Base-by-base conservation (phyloP, 495 filamentous ascomycete species). In the Hypomontagnella monticulosa region DNA sequence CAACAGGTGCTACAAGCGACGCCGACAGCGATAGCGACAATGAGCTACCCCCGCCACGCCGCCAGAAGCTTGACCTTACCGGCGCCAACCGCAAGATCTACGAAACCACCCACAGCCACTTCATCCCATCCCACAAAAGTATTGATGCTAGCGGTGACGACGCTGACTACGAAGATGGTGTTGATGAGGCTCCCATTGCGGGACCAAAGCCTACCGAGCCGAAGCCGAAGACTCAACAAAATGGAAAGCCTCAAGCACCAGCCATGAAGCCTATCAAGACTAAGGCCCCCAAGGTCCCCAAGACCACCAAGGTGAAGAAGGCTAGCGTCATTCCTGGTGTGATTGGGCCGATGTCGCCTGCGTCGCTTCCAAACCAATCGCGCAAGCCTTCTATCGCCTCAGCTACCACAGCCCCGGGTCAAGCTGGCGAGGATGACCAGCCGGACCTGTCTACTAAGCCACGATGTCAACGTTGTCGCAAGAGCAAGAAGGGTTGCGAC, bases 401-500 rank as follows among this genome's bases (percentile, higher is more conserved):
- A 9, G 85, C 88, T 19, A 84, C 87, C 4, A 89, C 90, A 15
- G 82, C 85, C 10, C 79, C 89, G 54, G 86, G 87, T 62, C 84
- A 85, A 63, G 60, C 67, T 9, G 87, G 93, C 47, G 90, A 86
- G 44, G 87, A 87, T 4, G 95, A 97, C 61, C 91, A 96, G 41
- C 92, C 96, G 47, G 93, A 97, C 65, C 80, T 97, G 15, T 96
- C 92, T 1, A 92, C 90, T 36, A 97, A 97, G 78, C 95, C 95
- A 27, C 93, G 95, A 66, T 99, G 95, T 83, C 95, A 98, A 74
- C 91, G 95, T 43, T 99, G 95, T 81, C 89, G 95, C 62, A 98
- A 98, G 85, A 97, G 93, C 75, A 99, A 99, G 84, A 99, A 99
- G 78, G 95, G 95, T 4, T 99, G 95, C 73, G 96, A 99, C 81